phyloP scores from a whole-genome alignment of 257 asterid genomes.

The Knoxia roxburghii region DNA sequence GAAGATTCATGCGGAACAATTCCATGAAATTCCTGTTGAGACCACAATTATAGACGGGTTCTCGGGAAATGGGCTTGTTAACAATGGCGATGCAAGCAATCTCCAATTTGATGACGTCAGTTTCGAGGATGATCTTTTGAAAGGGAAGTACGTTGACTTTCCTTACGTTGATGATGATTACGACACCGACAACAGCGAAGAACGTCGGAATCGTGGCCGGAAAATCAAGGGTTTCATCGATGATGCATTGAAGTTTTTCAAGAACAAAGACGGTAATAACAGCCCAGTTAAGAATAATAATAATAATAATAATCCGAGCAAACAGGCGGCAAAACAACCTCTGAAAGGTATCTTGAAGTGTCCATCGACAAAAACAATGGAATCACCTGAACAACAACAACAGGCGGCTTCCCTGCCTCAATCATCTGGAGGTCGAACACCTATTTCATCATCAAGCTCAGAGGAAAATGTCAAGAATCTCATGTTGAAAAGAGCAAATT shows the following conservation, averaged over 20 bases:
- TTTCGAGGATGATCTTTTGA: constrained; percentile 17
- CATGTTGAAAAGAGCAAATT: constrained; percentile 52
- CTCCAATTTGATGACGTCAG: constrained; percentile 6
- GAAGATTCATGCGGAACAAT: constrained; percentile 25
- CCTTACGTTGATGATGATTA: neutral
- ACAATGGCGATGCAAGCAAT: neutral
- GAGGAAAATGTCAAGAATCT: constrained; percentile 8
- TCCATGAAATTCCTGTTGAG: constrained; percentile 12
- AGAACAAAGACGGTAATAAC: neutral
- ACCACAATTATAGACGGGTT: constrained; percentile 6
- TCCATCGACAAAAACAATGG: constrained; percentile 24
- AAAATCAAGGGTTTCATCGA: constrained; percentile 12
- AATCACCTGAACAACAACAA: constrained; percentile 9
- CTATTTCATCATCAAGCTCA: constrained; percentile 20
- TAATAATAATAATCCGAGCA: constrained; percentile 21
- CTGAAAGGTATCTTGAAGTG: constrained; percentile 64
- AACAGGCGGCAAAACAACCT: constrained; percentile 29
- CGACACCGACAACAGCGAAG: neutral
- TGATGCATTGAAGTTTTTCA: constrained; percentile 17
- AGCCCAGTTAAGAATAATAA: constrained; percentile 16
- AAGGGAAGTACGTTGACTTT: constrained; percentile 11
- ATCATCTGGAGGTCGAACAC: too few species aligned
- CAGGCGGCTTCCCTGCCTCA: too few species aligned
- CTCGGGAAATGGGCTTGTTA: neutral
- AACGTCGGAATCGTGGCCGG: neutral